Base-by-base conservation (phyloP, 371 early-diverging fungal genomes). In the Fennellomyces sp. region DNA sequence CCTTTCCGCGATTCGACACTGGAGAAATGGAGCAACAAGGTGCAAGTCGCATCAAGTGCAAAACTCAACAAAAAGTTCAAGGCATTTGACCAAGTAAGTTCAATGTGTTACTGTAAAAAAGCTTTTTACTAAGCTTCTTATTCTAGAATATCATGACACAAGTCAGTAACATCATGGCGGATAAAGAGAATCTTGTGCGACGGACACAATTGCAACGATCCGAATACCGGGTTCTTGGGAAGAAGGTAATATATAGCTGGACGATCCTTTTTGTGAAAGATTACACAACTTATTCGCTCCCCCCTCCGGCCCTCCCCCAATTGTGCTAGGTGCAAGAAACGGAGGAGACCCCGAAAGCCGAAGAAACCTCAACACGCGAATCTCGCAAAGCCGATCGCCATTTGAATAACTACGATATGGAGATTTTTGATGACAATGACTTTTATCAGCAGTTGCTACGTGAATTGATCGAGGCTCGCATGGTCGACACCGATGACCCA, bases 401-500 rank as follows among this genome's bases (percentile, higher is more conserved):
- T 61, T 71, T 92, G 56, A 76, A 85, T 38, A 85, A 89, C 56
- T 88, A 89, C 49, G 94, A 95, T 60, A 70, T 70, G 15, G 95
- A 96, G 61, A 88, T 97, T 26, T 97, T 95, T 80, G 97, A 97
- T 65, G 98, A 97, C 63, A 84, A 88, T 15, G 98, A 97, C 72
- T 97, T 94, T 69, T 97, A 97, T 72, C 93, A 93, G 62, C 92
- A 92, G 61, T 83, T 94, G 38, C 66, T 97, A 61, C 88, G 93
- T 52, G 98, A 97, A 75, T 77, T 97, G 56, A 94, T 97, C 58
- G 97, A 97, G 67, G 88, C 88, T 50, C 86, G 94, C 36, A 94
- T 94, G 93, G 86, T 89, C 4, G 93, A 93, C 62, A 86, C 88
- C 68, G 93, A 93, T 65, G 94, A 95, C 59, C 90, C 93, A 10